Percentiles rank a stretch among this genome's conserved stretches.
These are phyloP conservation scores for Pneumocystis canis DNA, from an alignment of 1,139 yeast species.

Conservation along the genomic window DNA sequence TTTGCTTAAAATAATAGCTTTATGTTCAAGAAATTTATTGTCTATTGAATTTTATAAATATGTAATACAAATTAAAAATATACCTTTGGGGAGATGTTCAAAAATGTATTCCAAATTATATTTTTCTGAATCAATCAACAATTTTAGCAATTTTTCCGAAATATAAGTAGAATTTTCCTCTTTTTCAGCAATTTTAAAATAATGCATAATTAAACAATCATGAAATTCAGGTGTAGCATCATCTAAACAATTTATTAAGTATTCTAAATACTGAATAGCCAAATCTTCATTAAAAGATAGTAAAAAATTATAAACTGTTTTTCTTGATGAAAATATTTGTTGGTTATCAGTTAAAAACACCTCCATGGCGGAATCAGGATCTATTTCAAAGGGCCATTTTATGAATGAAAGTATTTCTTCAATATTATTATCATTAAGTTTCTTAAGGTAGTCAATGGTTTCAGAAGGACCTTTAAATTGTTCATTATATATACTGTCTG, in stretches of 20 bases:
- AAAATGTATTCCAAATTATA: constrained; percentile 27
- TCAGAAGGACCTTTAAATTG: constrained; percentile 30
- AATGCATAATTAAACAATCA: constrained; percentile 43
- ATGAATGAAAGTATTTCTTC: constrained; percentile 47
- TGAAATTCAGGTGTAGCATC: constrained; percentile 35
- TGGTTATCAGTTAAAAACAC: constrained; percentile 57
- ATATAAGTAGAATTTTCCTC: neutral
- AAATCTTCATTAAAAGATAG: constrained; percentile 24
- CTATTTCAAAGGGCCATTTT: constrained; percentile 37
- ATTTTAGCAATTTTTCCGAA: constrained; percentile 10
- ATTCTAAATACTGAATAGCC: constrained; percentile 47
- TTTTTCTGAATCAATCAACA: constrained; percentile 16
- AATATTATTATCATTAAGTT: constrained; percentile 38
- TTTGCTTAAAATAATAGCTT: constrained; percentile 45
- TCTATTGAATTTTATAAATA: neutral
- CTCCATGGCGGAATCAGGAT: constrained; percentile 31
- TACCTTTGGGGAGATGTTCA: constrained; percentile 20
- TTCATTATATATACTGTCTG: constrained; percentile 8
- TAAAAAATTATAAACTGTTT: constrained; percentile 38
- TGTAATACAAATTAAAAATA: neutral
- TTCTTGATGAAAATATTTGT: constrained; percentile 44
- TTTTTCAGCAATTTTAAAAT: constrained; percentile 28
- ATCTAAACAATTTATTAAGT: constrained; percentile 33
- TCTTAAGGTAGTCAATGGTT: constrained; percentile 53
- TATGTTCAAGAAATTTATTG: constrained; percentile 27